Evolutionary conservation across 1,284 basidiomycete genomes (phyloP).

Genomic region (Coniferiporia weirii): DNA sequence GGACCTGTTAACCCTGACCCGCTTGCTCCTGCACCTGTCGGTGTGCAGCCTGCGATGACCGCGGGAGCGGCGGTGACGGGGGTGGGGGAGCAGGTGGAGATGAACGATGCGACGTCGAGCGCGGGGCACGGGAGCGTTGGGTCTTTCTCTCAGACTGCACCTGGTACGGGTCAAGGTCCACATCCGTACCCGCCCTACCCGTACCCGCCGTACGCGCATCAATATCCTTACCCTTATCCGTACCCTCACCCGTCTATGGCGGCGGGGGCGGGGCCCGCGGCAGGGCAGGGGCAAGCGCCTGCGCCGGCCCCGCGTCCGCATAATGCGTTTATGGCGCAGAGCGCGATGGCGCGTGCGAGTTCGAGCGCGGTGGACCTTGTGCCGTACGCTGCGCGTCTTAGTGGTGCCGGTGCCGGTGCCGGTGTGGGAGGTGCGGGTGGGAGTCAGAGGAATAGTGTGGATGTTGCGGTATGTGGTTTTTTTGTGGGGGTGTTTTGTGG

Average conservation of each 20-base stretch:
- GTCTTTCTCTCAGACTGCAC: neutral
- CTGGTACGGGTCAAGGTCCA: neutral
- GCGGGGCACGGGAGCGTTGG: neutral
- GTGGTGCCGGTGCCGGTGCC: no score
- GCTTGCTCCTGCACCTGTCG: neutral
- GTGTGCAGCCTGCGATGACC: no score
- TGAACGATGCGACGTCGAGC: neutral
- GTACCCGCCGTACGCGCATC: no score
- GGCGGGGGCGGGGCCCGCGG: neutral
- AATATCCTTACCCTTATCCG: neutral
- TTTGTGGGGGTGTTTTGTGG: neutral
- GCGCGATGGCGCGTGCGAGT: slow-evolving; percentile 14
- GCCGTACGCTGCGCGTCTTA: slow-evolving; percentile 11
- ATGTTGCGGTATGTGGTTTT: neutral
- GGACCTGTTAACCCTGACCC: neutral
- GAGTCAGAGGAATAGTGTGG: neutral
- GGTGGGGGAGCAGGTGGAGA: no score
- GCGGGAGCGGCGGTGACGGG: no score
- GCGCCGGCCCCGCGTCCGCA: slow-evolving; percentile 2
- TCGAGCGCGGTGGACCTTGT: slow-evolving; percentile 13
- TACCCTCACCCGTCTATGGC: neutral
- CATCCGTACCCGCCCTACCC: no score
- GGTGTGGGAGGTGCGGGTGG: neutral
- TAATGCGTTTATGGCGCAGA: slow-evolving; percentile 15
- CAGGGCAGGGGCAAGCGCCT: neutral